Evolutionary conservation across 108 stramenopile species (phyloP), one percentile per base, ranked within the genome.

Genomic region (Nitzschia sp.): DNA sequence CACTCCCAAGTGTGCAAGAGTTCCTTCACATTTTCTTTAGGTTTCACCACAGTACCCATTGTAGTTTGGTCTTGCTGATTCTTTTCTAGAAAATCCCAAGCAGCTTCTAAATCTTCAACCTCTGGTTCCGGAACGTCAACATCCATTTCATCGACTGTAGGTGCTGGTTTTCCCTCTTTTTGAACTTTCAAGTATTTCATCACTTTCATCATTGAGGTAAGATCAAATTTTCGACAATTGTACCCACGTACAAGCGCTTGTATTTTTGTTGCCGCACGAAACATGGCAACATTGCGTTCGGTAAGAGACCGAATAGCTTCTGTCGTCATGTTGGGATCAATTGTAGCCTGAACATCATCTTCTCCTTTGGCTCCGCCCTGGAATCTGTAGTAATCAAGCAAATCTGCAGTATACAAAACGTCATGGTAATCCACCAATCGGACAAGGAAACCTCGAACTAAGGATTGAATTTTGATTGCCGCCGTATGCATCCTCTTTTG

Each of bases 211-310:
- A 63, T 63, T 10, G 60, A 9, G 8, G 21, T 17, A 0, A 63
- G 7, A 29, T 71, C 70, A 46, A 71, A 62, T 17, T 63, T 62
- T 34, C 70, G 70, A n/a, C 25, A n/a, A 26, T 53, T 17, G 52
- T 50, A 63, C 22, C 70, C 70, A 48, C 70, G 50, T 51, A 39
- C 61, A 7, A 62, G 43, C 0, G 70, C 60, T 41, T 71, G 70
- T 5, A 71, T 71, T 37, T 53, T 63, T 24, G 55, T 29, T 7
- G 70, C 70, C 10, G 70, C 43, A 9, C 29, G 9, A 38, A 8
- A 40, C 40, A 39, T 41, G 46, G 19, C 26, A 17, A 26, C 1
- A 17, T 51, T 44, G 22, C 34, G 11, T 20, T 51, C 51, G 3
- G 51, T 61, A 3, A 71, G 10, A 5, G 70, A 60, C 51, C 51